Percentiles rank a stretch among this genome's conserved stretches.
phyloP scores from a whole-genome alignment of 192 early-diverging fungal species.

The Kickxella alabastrina region DNA sequence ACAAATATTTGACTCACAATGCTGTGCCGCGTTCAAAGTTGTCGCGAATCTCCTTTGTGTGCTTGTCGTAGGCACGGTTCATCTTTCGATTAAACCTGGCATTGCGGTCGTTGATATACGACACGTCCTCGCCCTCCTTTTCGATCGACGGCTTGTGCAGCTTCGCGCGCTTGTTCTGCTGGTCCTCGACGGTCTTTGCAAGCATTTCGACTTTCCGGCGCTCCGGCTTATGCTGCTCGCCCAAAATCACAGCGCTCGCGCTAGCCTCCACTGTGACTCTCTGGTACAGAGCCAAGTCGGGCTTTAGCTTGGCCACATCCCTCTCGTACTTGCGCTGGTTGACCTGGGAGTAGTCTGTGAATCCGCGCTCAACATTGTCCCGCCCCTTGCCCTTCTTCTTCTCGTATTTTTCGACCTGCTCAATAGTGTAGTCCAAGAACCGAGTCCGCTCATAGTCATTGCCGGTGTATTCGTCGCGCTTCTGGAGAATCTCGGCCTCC shows the following conservation, averaged over 20 bases:
- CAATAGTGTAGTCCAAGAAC: conserved; percentile 80
- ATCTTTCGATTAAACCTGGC: conserved; percentile 96
- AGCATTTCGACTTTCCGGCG: conserved; percentile 65
- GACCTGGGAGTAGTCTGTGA: conserved; percentile 81
- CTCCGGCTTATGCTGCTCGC: conserved; percentile 53
- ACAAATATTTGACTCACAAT: too few relatives aligned
- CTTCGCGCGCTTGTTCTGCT: conserved; percentile 63
- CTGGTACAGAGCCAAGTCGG: conserved; percentile 72
- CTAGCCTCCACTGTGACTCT: conserved; percentile 56
- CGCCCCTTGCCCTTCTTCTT: conserved; percentile 59
- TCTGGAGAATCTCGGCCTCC: conserved; percentile 70
- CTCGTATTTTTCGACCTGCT: conserved; percentile 78
- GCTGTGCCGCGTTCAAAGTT: conserved; percentile 85
- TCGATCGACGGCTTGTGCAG: conserved; percentile 40
- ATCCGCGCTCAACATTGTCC: conserved; percentile 63
- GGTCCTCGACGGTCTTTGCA: conserved; percentile 68
- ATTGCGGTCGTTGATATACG: conserved; percentile 97
- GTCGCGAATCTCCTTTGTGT: conserved; percentile 89
- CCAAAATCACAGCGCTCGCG: conserved; percentile 21
- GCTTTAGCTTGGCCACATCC: conserved; percentile 75
- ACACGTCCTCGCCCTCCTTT: conserved; percentile 81
- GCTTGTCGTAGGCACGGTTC: conserved; percentile 88
- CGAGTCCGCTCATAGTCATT: conserved; percentile 80
- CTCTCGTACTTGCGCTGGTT: conserved; percentile 86
- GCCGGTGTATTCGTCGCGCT: conserved; percentile 60